Evolutionary conservation across 2,329 filamentous ascomycete species (phyloP).

Genomic region (Fusarium sp.): DNA sequence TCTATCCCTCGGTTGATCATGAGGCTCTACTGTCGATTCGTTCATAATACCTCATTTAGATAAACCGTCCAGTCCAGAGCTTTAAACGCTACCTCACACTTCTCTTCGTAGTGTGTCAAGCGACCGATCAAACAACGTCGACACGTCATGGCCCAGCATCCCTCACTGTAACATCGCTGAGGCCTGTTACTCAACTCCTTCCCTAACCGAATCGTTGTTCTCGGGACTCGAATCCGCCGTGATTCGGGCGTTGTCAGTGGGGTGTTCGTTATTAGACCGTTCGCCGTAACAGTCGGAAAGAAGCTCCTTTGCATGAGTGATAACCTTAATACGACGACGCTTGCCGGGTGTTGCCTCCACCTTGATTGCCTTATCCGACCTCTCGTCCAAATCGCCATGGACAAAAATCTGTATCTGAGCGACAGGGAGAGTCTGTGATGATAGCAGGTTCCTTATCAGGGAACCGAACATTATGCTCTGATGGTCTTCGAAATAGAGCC

Average conservation of each 20-base stretch:
- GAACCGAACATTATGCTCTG: neutral
- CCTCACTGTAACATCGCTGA: neutral
- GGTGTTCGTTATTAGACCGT: neutral
- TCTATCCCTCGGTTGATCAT: neutral
- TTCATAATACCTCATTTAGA: neutral
- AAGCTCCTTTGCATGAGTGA: neutral
- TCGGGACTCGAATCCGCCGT: neutral
- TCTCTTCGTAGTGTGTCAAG: too few species aligned
- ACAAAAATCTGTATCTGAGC: constrained; percentile 6
- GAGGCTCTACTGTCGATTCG: too few species aligned
- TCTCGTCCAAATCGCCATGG: neutral
- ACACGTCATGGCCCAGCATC: neutral
- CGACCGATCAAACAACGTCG: neutral
- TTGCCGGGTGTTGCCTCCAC: neutral
- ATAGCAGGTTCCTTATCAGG: neutral
- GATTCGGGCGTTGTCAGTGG: neutral
- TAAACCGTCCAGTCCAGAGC: neutral
- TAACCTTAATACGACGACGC: neutral
- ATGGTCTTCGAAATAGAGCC: neutral
- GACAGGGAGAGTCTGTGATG: neutral
- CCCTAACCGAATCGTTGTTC: neutral
- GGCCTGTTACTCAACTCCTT: neutral
- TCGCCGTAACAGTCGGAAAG: neutral
- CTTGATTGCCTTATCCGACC: neutral
- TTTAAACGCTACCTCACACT: neutral